phyloP scores from a whole-genome alignment of 106 monocot species.

The Allium sativum region DNA sequence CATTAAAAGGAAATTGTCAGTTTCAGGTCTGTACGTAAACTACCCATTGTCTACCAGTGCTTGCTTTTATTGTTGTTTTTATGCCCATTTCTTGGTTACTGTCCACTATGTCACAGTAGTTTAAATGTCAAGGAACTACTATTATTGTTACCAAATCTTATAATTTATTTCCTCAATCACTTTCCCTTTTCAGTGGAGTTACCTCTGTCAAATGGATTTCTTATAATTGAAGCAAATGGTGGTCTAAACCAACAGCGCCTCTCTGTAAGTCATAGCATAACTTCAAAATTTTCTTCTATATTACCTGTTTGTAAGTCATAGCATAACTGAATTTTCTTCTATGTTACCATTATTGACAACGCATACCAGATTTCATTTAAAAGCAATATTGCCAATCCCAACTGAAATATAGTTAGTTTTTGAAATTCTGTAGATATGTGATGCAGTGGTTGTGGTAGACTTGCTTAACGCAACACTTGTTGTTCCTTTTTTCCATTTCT shows the following conservation, averaged over 20 bases:
- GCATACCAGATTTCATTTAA: too few relatives aligned
- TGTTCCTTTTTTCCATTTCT: constrained; percentile 75
- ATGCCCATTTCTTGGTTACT: too few relatives aligned
- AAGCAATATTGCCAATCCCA: too few relatives aligned
- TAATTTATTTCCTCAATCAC: neutral
- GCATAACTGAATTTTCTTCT: too few relatives aligned
- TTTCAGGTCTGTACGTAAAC: constrained; percentile 56
- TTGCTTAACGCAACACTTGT: constrained; percentile 94
- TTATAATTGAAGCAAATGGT: constrained; percentile 97
- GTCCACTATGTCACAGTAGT: too few relatives aligned
- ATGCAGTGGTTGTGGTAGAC: constrained; percentile 90
- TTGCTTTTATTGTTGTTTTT: too few relatives aligned
- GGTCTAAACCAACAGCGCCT: constrained; percentile 92
- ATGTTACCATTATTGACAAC: too few relatives aligned
- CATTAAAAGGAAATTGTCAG: constrained; percentile 31
- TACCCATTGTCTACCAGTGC: too few relatives aligned
- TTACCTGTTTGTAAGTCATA: too few relatives aligned
- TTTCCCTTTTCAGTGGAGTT: constrained; percentile 24
- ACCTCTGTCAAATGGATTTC: constrained; percentile 79
- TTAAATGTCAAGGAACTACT: too few relatives aligned
- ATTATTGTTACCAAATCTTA: too few relatives aligned
- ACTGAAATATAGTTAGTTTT: too few relatives aligned
- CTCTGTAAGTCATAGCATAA: constrained; percentile 46
- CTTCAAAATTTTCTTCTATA: neutral
- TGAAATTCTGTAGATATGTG: constrained; percentile 94